phyloP scores from a whole-genome alignment of 495 filamentous ascomycete genomes.

The Talaromyces wortmannii region DNA sequence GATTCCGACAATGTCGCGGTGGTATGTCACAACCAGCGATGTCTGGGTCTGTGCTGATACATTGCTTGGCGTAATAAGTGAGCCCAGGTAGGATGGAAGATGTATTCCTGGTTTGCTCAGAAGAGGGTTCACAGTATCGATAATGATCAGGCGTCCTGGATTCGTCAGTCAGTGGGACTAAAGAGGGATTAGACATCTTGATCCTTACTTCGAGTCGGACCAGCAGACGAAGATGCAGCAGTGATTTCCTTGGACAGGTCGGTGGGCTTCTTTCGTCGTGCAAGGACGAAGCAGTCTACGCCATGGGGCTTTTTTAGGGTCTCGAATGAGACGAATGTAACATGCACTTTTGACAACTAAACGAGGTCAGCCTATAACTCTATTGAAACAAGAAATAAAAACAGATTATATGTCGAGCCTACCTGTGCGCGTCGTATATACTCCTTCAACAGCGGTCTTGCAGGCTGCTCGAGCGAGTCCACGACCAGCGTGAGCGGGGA shows the following conservation, averaged over 20 bases:
- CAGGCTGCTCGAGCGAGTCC: constrained; percentile 80
- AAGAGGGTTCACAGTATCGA: constrained; percentile 38
- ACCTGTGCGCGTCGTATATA: constrained; percentile 73
- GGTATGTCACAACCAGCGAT: constrained; percentile 37
- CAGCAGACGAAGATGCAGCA: constrained; percentile 17
- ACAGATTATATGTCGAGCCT: constrained; percentile 6
- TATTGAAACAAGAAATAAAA: constrained; percentile 34
- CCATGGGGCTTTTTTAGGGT: constrained; percentile 53
- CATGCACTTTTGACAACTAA: constrained; percentile 49
- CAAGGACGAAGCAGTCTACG: constrained; percentile 57
- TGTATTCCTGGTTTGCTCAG: constrained; percentile 25
- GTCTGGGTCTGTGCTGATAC: constrained; percentile 23
- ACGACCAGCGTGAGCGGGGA: constrained; percentile 83
- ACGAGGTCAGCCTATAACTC: not conserved
- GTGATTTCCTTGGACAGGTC: constrained; percentile 53
- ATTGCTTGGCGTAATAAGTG: constrained; percentile 18
- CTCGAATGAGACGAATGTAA: constrained; percentile 73
- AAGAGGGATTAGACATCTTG: constrained; percentile 1
- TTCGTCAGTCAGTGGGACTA: constrained; percentile 3
- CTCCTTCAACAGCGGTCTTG: constrained; percentile 61
- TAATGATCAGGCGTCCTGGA: constrained; percentile 35
- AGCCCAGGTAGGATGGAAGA: constrained; percentile 31
- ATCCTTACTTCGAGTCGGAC: constrained; percentile 11
- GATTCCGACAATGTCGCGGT: constrained; percentile 41
- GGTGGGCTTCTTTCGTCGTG: constrained; percentile 48